Evolutionary conservation across 176 grass and related monocot genomes (phyloP), one percentile per base, ranked within the genome.

Genomic region (Avena insularis): DNA sequence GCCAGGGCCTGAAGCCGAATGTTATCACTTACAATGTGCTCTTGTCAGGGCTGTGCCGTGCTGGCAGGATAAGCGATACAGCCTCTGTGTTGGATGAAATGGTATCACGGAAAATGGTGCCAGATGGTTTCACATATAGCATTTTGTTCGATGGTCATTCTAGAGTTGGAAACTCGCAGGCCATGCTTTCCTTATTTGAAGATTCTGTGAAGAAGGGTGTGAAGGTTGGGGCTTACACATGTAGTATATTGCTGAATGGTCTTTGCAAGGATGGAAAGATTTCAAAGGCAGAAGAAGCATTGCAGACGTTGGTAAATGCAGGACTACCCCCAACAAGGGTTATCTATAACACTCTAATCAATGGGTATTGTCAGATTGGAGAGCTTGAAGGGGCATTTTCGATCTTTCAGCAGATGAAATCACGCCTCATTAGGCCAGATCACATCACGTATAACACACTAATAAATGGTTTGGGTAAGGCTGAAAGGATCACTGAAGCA

Each of bases 371-470:
- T 80, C 93, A 91, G 74, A 80, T 76, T 77, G 74, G 35, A 33
- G 75, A 86, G 10, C 71, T 90, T 67, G 60, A 94, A 58, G 60
- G 75, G 63, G 90, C 93, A 4, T 92, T 90, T 66, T 90, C 45
- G 0, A 60, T 82, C 33, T 63, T 94, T 68, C 54, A 60, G 72
- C 78, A 75, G 79, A 94, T 90, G 93, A 88, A 90, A 58, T 88
- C 74, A 25, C 10, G 20, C 49, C 57, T 83, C 9, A 51, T 92
- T 36, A 90, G 82, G 48, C 78, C 88, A 65, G 88, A 90, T 79
- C 80, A 77, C 59, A 92, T 90, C 56, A 92, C 88, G 15, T 92
- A 95, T 71, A 95, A 92, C 83, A 76, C 88, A 61, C 83, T 95
- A 31, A 81, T 95, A 71, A 92, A 92, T 81, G 90, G 90, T 33